Percentiles rank a stretch among this genome's conserved stretches.
These are phyloP conservation scores for Alopecurus myosuroides DNA, from an alignment of 176 grass and related monocot genomes.

Conservation along the genomic window DNA sequence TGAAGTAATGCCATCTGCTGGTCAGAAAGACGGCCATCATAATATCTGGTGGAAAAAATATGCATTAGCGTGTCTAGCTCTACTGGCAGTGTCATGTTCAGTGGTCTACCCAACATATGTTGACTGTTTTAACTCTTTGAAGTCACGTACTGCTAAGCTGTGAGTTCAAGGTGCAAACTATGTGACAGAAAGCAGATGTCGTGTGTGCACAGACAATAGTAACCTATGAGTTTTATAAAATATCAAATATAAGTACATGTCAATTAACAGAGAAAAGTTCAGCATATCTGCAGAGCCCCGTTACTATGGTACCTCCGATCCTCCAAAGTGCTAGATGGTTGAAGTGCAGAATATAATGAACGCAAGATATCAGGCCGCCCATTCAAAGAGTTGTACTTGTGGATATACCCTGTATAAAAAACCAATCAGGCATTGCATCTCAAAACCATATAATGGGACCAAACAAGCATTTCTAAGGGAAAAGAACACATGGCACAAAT, in stretches of 20 bases:
- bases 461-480: background rate
- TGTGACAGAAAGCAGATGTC: background rate
- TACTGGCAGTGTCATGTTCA: background rate
- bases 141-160: conserved; percentile 3
- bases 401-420: conserved; percentile 70
- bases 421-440: conserved; percentile 14
- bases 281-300: background rate
- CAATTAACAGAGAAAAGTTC: background rate
- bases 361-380: conserved; percentile 79
- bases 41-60: conserved; percentile 46
- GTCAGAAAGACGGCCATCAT: conserved; percentile 87
- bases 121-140: background rate
- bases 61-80: background rate
- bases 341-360: conserved; percentile 90
- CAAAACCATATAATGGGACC: background rate
- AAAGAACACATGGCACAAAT: background rate
- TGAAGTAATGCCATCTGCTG: conserved; percentile 97
- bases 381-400: conserved; percentile 90
- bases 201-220: background rate
- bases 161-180: background rate
- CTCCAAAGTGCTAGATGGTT: conserved; percentile 72
- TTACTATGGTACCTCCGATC: conserved; percentile 65
- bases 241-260: background rate
- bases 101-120: background rate
- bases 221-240: background rate